Evolutionary conservation across 1,284 basidiomycete species (phyloP).

Genomic region (Pseudozyma pruni): DNA sequence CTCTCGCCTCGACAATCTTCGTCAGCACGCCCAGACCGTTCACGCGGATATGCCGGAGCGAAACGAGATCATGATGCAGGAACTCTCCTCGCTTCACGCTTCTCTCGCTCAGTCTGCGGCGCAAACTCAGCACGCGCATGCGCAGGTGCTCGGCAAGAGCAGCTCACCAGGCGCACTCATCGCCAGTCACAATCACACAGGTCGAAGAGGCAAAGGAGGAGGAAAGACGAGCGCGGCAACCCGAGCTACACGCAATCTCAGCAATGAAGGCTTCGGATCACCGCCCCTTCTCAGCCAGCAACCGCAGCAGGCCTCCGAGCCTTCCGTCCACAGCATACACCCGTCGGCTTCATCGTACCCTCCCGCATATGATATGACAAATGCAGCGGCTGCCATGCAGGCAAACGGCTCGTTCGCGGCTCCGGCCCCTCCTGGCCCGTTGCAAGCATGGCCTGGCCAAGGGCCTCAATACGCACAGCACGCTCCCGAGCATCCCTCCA

Average conservation of each 20-base stretch:
- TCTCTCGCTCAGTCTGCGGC: constrained; percentile 73
- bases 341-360: constrained; percentile 8
- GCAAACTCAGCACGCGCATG: constrained; percentile 56
- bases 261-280: constrained; percentile 18
- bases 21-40: constrained; percentile 94
- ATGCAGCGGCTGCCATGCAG: constrained; percentile 6
- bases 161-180: constrained; percentile 43
- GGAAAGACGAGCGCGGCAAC: constrained; percentile 31
- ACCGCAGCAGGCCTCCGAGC: neutral
- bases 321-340: constrained; percentile 12
- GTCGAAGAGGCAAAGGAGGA: constrained; percentile 33
- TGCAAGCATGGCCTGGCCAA: constrained; percentile 18
- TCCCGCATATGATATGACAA: constrained; percentile 4
- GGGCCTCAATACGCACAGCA: constrained; percentile 18
- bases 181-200: constrained; percentile 44
- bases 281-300: constrained; percentile 5
- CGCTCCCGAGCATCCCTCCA: constrained; percentile 6
- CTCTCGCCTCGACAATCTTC: constrained; percentile 92
- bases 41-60: constrained; percentile 85
- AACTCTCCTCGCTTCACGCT: constrained; percentile 85
- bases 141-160: constrained; percentile 56
- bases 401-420: constrained; percentile 6
- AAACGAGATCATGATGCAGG: constrained; percentile 91
- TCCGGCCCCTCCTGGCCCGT: constrained; percentile 3
- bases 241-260: constrained; percentile 22